A percentile compares a stretch with the other conserved stretches of the same genome.
Conservation (phyloP, 768 basidiomycete species). For the Coprinopsis cinerea region DNA sequence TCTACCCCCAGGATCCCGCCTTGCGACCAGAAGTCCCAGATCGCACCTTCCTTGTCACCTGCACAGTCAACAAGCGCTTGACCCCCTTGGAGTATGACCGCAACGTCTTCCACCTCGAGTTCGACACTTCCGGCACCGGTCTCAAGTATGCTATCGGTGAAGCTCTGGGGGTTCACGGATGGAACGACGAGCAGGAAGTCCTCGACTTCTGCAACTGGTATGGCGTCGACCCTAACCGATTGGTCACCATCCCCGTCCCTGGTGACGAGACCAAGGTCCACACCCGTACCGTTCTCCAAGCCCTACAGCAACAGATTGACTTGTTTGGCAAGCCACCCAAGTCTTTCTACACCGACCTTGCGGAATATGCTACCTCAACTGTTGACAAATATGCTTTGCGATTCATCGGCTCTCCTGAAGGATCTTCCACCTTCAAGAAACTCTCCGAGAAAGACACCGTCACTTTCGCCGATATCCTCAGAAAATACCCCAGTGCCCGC, state of each 20-base stretch:
- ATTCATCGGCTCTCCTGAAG: slow-evolving; percentile 93
- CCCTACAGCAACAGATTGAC: slow-evolving; percentile 94
- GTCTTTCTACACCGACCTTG: slow-evolving; percentile 88
- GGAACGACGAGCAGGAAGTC: slow-evolving; percentile 91
- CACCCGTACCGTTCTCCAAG: slow-evolving; percentile 92
- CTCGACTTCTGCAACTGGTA: slow-evolving; percentile 89
- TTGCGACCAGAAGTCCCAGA: slow-evolving; percentile 85
- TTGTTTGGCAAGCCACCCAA: slow-evolving; percentile 95
- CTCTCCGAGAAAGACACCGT: slow-evolving; percentile 92
- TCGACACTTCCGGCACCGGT: slow-evolving; percentile 86
- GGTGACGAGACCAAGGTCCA: slow-evolving; percentile 66
- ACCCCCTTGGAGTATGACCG: slow-evolving; percentile 95
- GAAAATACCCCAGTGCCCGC: slow-evolving; percentile 67
- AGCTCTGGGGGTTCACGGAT: slow-evolving; percentile 94
- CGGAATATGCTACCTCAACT: slow-evolving; percentile 61
- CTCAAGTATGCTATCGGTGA: slow-evolving; percentile 95
- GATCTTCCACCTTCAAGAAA: slow-evolving; percentile 90
- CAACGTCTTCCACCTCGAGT: slow-evolving; percentile 98
- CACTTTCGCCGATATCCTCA: slow-evolving; percentile 84
- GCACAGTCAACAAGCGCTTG: slow-evolving; percentile 88
- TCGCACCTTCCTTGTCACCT: slow-evolving; percentile 89
- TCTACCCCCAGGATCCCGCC: slow-evolving; percentile 55
- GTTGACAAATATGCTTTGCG: slow-evolving; percentile 75
- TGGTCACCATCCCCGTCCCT: slow-evolving; percentile 78
- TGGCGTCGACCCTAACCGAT: slow-evolving; percentile 70